These are phyloP conservation scores for Moricandia arvensis DNA, from an alignment of 345 rosid genomes.

Conservation along the genomic window DNA sequence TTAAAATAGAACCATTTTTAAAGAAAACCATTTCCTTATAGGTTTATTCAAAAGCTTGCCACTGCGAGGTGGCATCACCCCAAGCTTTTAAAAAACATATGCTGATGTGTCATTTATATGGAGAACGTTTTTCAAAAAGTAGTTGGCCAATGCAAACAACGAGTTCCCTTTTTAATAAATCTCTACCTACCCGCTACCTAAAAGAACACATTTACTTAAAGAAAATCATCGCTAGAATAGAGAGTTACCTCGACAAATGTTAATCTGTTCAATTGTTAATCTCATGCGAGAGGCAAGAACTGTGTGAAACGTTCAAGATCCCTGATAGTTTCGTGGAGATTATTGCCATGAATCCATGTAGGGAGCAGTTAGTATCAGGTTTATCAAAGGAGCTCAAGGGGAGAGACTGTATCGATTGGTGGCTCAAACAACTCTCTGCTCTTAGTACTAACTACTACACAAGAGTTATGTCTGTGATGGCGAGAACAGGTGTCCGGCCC, in stretches of 20 bases:
- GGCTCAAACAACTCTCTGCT: slow-evolving; percentile 73
- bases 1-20: too few species aligned
- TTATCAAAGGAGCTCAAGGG: slow-evolving; percentile 57
- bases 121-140: too few species aligned
- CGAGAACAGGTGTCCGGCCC: slow-evolving; percentile 49
- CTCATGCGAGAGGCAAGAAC: slow-evolving; percentile 47
- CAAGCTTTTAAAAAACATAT: too few species aligned
- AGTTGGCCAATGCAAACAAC: too few species aligned
- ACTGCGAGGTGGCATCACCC: too few species aligned
- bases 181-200: too few species aligned
- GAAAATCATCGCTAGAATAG: slow-evolving; percentile 51
- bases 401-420: slow-evolving; percentile 56
- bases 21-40: too few species aligned
- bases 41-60: too few species aligned
- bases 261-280: slow-evolving; percentile 63
- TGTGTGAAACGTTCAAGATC: slow-evolving; percentile 56
- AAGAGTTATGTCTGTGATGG: slow-evolving; percentile 66
- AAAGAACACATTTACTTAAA: not conserved
- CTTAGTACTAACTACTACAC: slow-evolving; percentile 55
- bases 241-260: slow-evolving; percentile 54
- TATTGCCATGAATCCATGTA: slow-evolving; percentile 66
- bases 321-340: slow-evolving; percentile 62
- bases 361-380: slow-evolving; percentile 69
- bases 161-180: too few species aligned
- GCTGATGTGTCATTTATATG: too few species aligned